Conservation (phyloP, 768 basidiomycete genomes). For the Mycena capillaripes region DNA sequence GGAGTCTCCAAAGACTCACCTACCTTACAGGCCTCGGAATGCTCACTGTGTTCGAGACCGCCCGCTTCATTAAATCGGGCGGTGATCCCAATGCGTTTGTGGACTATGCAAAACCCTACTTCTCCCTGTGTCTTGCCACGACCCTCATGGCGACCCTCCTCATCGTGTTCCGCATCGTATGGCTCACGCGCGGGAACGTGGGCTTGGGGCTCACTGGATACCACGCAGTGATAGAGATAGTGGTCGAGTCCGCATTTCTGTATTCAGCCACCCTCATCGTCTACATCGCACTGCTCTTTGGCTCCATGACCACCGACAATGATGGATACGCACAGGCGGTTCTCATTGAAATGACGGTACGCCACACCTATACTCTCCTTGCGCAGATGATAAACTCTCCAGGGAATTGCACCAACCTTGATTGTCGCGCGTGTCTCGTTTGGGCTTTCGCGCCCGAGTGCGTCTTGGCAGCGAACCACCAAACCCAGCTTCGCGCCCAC, state of each 20-base stretch:
- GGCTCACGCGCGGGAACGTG: not conserved
- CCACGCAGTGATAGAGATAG: constrained; percentile 5
- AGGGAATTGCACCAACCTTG: constrained; percentile 8
- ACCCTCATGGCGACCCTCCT: constrained; percentile 8
- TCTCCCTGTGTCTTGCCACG: not conserved
- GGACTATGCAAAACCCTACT: not conserved
- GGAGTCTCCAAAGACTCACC: not conserved
- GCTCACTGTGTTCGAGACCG: not conserved
- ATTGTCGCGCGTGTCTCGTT: constrained; percentile 10
- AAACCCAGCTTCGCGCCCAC: not conserved
- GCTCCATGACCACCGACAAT: not conserved
- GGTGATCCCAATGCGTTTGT: not conserved
- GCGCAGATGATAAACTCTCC: not conserved
- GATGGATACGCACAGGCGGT: constrained; percentile 12
- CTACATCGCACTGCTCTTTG: constrained; percentile 8
- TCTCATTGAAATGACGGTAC: constrained; percentile 7
- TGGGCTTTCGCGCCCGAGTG: not conserved
- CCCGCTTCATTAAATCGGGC: not conserved
- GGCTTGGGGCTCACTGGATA: not conserved
- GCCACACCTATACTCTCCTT: not conserved
- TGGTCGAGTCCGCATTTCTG: constrained; percentile 12
- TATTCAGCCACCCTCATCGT: constrained; percentile 8
- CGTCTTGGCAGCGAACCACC: not conserved
- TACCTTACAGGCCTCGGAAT: not conserved
- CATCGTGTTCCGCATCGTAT: constrained; percentile 4